These are phyloP conservation scores for Periconia macrospinosa DNA, from an alignment of 2,329 filamentous ascomycete genomes.

Conservation along the genomic window DNA sequence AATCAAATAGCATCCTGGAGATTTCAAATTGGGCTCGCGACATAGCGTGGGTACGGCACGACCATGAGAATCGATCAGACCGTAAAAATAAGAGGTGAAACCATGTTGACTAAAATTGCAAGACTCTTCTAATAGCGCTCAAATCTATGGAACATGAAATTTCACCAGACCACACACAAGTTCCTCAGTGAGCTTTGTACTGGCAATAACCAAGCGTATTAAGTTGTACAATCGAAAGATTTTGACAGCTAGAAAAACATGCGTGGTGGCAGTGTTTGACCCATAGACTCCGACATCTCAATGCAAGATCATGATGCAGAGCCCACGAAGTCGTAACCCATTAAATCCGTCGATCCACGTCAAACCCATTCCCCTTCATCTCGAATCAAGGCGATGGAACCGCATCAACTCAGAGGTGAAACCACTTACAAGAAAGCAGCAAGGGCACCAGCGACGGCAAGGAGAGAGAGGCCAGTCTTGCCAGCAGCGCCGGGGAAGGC, in stretches of 20 bases:
- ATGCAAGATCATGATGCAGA: conserved; percentile 38
- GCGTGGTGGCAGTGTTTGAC: conserved; percentile 3
- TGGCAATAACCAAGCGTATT: conserved; percentile 37
- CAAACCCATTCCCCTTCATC: conserved; percentile 14
- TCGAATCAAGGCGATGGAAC: conserved; percentile 7
- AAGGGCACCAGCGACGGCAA: conserved; percentile 55
- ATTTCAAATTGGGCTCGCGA: too few relatives aligned
- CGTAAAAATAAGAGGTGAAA: conserved; percentile 15
- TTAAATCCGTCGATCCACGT: conserved; percentile 20
- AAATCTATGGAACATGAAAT: conserved; percentile 37
- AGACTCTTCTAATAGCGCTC: conserved; percentile 26
- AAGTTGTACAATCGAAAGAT: conserved; percentile 38
- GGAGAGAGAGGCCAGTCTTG: conserved; percentile 55
- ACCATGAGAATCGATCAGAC: background rate
- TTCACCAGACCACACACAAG: conserved; percentile 40
- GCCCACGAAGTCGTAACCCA: conserved; percentile 29
- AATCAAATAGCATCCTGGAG: too few relatives aligned
- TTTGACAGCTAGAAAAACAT: conserved; percentile 31
- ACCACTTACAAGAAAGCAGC: conserved; percentile 43
- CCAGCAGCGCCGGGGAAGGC: conserved; percentile 56
- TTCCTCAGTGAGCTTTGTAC: conserved; percentile 21
- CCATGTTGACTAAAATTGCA: conserved; percentile 35
- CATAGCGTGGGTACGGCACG: too few relatives aligned
- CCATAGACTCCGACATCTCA: conserved; percentile 32
- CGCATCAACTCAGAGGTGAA: conserved; percentile 18